A percentile compares a stretch with the other conserved stretches of the same genome.
Evolutionary conservation across 2,329 filamentous ascomycete genomes (phyloP).

Genomic region (Fusarium zealandicum): DNA sequence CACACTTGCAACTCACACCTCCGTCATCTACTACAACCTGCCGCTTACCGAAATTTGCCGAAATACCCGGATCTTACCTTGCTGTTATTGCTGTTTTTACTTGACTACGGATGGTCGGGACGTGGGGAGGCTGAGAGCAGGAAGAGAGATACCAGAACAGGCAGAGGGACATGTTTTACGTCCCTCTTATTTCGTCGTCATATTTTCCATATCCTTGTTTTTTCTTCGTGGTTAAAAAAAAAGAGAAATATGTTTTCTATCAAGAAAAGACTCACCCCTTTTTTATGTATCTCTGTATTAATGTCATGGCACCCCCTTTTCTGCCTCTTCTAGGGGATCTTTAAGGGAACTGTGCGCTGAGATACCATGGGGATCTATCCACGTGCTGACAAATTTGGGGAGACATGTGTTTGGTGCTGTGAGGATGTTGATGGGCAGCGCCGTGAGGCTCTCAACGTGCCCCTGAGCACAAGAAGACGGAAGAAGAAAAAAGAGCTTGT

Average conservation of each 20-base stretch:
- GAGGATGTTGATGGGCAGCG: too few species aligned
- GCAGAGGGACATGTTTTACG: slow-evolving; percentile 14
- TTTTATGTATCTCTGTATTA: slow-evolving; percentile 27
- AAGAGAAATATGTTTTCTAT: neutral
- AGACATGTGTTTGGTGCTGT: too few species aligned
- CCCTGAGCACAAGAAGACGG: too few species aligned
- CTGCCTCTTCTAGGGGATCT: slow-evolving; percentile 17
- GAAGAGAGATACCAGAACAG: slow-evolving; percentile 12
- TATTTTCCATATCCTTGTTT: slow-evolving; percentile 3
- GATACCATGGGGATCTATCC: too few species aligned
- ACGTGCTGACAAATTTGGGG: too few species aligned
- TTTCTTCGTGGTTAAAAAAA: neutral
- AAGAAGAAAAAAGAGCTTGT: too few species aligned
- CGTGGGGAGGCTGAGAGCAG: slow-evolving; percentile 4
- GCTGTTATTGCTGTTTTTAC: slow-evolving; percentile 6
- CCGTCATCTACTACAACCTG: slow-evolving; percentile 3
- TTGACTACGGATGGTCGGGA: neutral
- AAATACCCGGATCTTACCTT: slow-evolving; percentile 27
- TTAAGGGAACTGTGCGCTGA: too few species aligned
- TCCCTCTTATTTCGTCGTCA: slow-evolving; percentile 17
- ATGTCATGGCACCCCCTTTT: slow-evolving; percentile 31
- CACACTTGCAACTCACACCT: neutral
- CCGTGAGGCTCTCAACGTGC: too few species aligned
- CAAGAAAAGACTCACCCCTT: neutral
- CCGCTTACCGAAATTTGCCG: slow-evolving; percentile 21